Evolutionary conservation across 257 asterid genomes (phyloP), one percentile per base, ranked within the genome.

Genomic region (Linaria vulgaris): DNA sequence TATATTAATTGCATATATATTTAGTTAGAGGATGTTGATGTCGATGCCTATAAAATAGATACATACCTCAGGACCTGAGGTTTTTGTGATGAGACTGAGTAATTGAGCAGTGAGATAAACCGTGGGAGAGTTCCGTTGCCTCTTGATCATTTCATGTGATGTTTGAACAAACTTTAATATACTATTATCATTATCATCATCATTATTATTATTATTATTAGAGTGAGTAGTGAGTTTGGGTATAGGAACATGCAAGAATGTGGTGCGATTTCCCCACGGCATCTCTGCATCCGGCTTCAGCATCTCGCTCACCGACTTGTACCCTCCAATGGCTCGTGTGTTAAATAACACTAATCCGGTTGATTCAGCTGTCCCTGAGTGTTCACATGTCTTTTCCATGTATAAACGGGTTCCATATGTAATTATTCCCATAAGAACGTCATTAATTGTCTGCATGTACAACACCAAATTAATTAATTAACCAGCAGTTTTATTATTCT

Each of bases 371-470:
- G 39, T 34, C 15, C 64, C 69, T 6, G 79, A 71, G 30, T 61
- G 77, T 12, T 45, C 9, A 0, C 55, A 71, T 25, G 15, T 41
- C 14, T 67, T 72, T 78, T 79, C 69, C 90, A 88, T 88, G 69
- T 86, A 86, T 23, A 86, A 15, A 57, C 94, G 81, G 0, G 84
- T 84, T 12, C 95, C 95, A 0, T 56, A 53, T 0, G 52, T 61
- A 0, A 88, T 73, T 56, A 80, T 62, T 14, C 96, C 95, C 17
- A 83, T 74, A 19, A 86, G 68, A 31, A 88, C 90, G 48, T 88
- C 96, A 23, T 88, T 88, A 12, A 86, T 73, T 6, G 90, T 83
- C 92, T 83, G 82, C 27, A n/a, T n/a, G n/a, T n/a, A n/a, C n/a
- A n/a, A n/a, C n/a, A n/a, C n/a, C n/a, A n/a, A n/a, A n/a, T n/a